A percentile compares a stretch with the other conserved stretches of the same genome.
These are phyloP conservation scores for Xylariomycetidae sp. DNA, from an alignment of 2,329 filamentous ascomycete species.

Conservation along the genomic window DNA sequence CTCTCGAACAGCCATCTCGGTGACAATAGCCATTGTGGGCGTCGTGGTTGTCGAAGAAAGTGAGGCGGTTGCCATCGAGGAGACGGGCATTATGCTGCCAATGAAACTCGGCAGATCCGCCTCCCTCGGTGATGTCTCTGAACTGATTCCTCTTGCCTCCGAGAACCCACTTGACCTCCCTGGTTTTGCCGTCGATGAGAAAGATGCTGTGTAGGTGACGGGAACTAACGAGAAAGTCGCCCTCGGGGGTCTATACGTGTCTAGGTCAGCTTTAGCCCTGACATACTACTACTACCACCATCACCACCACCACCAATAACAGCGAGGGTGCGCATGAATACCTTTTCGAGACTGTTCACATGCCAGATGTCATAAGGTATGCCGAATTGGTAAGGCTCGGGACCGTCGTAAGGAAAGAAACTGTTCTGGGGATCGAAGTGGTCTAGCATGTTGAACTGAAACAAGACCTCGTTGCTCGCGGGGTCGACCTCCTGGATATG, in stretches of 20 bases:
- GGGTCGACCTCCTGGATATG: constrained; percentile 9
- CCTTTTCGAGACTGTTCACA: constrained; percentile 9
- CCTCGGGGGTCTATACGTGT: constrained; percentile 1
- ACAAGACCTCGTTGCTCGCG: constrained; percentile 5
- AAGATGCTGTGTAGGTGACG: constrained; percentile 8
- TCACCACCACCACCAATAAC: too few relatives aligned
- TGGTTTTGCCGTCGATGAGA: constrained; percentile 5
- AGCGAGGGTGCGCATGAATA: too few relatives aligned
- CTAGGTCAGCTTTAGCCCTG: background rate
- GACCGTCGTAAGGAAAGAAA: constrained; percentile 6
- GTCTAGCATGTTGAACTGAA: constrained; percentile 6
- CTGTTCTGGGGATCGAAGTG: constrained; percentile 8
- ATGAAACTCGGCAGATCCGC: constrained; percentile 4
- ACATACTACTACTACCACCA: too few relatives aligned
- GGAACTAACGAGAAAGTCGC: constrained; percentile 8
- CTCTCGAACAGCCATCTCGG: constrained; percentile 5
- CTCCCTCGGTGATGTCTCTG: constrained; percentile 5
- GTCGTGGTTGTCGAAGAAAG: constrained; percentile 10
- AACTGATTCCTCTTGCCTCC: constrained; percentile 8
- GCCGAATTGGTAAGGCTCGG: constrained; percentile 5
- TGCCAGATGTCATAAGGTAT: constrained; percentile 7
- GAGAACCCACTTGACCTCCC: constrained; percentile 6
- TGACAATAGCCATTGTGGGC: constrained; percentile 8
- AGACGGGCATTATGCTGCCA: constrained; percentile 12
- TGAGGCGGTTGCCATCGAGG: constrained; percentile 4